These are phyloP conservation scores for Diaporthe sp. DNA, from an alignment of 2,329 filamentous ascomycete species.

Conservation along the genomic window DNA sequence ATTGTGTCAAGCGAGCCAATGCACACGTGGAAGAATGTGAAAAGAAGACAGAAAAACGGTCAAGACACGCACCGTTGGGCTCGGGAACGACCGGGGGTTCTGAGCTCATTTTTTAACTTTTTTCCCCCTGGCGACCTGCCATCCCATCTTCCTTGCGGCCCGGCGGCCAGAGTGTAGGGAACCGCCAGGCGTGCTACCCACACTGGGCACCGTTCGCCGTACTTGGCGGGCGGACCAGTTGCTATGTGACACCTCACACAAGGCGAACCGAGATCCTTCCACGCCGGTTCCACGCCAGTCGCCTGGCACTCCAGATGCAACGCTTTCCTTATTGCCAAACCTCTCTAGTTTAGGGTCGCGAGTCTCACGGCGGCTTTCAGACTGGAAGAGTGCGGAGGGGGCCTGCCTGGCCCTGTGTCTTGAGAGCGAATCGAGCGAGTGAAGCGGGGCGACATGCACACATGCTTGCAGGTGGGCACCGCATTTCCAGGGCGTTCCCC, in stretches of 20 bases:
- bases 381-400: background rate
- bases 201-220: slow-evolving; percentile 9
- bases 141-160: slow-evolving; percentile 25
- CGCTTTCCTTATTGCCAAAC: background rate
- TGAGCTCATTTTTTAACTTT: slow-evolving; percentile 28
- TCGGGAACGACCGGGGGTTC: background rate
- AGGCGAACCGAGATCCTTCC: slow-evolving; percentile 10
- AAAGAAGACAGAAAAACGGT: background rate
- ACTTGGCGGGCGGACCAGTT: slow-evolving; percentile 1
- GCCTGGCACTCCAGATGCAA: background rate
- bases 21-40: background rate
- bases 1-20: background rate
- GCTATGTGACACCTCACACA: slow-evolving; percentile 28
- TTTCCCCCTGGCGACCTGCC: slow-evolving; percentile 1
- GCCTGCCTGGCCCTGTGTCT: background rate
- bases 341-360: too few relatives aligned
- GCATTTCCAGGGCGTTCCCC: background rate
- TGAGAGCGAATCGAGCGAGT: slow-evolving; percentile 11
- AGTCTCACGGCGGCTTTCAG: background rate
- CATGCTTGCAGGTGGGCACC: slow-evolving; percentile 20
- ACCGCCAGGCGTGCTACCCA: background rate
- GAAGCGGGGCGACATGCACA: slow-evolving; percentile 26
- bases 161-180: slow-evolving; percentile 1
- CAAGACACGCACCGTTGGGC: background rate
- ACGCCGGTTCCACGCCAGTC: slow-evolving; percentile 5